Evolutionary conservation across 2,329 filamentous ascomycete genomes (phyloP), one percentile per base, ranked within the genome.

Genomic region (Amesomyces nigricolor): DNA sequence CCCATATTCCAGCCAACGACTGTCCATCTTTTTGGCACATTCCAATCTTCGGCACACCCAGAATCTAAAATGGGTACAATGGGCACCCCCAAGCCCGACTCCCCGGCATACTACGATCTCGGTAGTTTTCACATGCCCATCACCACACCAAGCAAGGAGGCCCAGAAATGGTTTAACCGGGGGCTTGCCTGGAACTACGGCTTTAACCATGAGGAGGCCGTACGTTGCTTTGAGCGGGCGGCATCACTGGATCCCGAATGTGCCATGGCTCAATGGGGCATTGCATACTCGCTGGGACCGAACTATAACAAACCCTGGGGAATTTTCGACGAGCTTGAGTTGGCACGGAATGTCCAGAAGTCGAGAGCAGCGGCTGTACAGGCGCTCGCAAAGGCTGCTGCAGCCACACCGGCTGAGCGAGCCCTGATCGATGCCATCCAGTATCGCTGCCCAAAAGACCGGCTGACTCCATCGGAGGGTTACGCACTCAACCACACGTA

Each of bases 251-350:
- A 89, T 58, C 58, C 70, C 0, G 59, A 67, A 2, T 87, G 81
- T 55, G 76, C 78, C 30, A 82, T 88, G 74, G 84, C 82, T 3
- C 79, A 86, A 63, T 89, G 86, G 85, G 86, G 86, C 0, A 70
- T 87, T 4, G 83, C 88, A 0, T 91, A 87, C 66, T 75, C 84
- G 1, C 71, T 88, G 0, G 88, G 88, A 0, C 88, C 88, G 3
- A 91, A 92, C 65, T 85, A 84, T 68, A 81, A 91, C 72, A 89
- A 91, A 64, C 83, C 87, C 0, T 91, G 88, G 88, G 78, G 82
- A 29, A 76, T 82, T 22, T 89, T 91, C 61, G 85, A 87, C 52
- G 70, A 76, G 1, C 69, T 74, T 0, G 87, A 91, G 60, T 72
- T 86, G 4, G 68, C 73, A 10, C 68, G 64, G 0, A 79, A 76